Evolutionary conservation across 2,329 filamentous ascomycete genomes (phyloP), one percentile per base, ranked within the genome.

Genomic region (Cercospora nicotianae): DNA sequence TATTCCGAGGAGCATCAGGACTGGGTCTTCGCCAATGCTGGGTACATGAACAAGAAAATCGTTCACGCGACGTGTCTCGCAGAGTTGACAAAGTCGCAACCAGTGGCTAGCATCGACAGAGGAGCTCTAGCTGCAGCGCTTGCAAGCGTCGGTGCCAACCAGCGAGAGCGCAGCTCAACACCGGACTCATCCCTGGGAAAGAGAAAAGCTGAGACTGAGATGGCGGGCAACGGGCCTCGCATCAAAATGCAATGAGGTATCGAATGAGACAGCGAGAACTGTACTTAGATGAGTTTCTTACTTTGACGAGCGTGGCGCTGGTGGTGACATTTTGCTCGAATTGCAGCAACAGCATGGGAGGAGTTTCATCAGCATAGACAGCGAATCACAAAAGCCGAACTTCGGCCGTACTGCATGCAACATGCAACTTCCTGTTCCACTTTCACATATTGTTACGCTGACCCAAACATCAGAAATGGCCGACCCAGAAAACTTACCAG

Each of bases 1-100:
- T 98, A 93, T 91, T 89, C 94, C 6, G 93, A 96, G 74, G 93
- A 96, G 70, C 91, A 91, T 18, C 93, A 98, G 79, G 94, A 99
- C 76, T 98, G 94, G 87, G 94, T 99, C 48, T 98, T 95, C 92
- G 90, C 93, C 79, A 94, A 99, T 79, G 92, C 94, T 0, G 85
- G 91, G 61, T 87, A 90, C 71, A 87, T 96, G 31, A 91, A 91
- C 39, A 88, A 86, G 65, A 89, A 92, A 70, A 90, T 95, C 16
- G 98, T 93, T 75, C 95, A 99, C 79, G 93, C 90, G 10, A 96
- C 89, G 64, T 99, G 95, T 78, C 92, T 94, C 78, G 87, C 88
- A 18, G 94, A 97, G 80, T 91, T 92, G 33, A 90, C 87, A 39
- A 90, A 88, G 76, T 89, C 68, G 30, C 63, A 66, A 60, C 64